Evolutionary conservation across 1,284 basidiomycete species (phyloP), one percentile per base, ranked within the genome.

Genomic region (Testicularia cyperi): DNA sequence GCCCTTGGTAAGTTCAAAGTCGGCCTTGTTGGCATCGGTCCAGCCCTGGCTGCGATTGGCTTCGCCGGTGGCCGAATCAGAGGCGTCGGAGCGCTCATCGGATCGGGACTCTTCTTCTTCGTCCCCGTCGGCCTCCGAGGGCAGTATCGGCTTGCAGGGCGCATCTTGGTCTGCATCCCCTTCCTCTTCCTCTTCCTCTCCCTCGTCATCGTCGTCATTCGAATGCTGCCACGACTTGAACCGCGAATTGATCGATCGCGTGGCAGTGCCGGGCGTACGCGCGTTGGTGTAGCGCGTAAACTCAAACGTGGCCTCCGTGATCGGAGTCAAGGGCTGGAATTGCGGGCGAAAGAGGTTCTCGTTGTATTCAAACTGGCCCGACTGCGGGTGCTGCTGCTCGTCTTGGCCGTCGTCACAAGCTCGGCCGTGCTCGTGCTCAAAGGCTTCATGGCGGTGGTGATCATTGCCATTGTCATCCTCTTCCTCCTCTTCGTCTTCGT

Each of bases 261-360:
- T 61, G 2, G 57, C 63, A 1, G 63, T 65, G 18, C 46, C 58
- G 3, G 64, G 64, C 32, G 64, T 67, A n/a, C 52, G 51, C 1
- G 47, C 44, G 23, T 43, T 56, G 6, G 68, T 70, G 42, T 58
- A 65, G 14, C 70, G 65, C 8, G 70, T 68, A 29, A 66, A 47
- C 35, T 72, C 70, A 43, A 48, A 65, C 3, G 67, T 70, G 1
- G 61, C 61, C 44, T 74, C 72, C 8, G 72, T 72, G 49, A 74
- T 72, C 12, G 68, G 66, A 16, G 70, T 68, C 15, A 71, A 45
- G 1, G 66, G 66, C 42, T 67, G 60, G 58, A 67, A 65, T 25
- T 55, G 68, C 20, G 46, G 39, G 16, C 63, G 41, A 30, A 55
- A 49, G 35, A 52, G 46, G 30, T 48, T 46, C 38, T 46, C 51